Evolutionary conservation across 176 grass and related monocot species (phyloP).

Genomic region (Triticum urartu): DNA sequence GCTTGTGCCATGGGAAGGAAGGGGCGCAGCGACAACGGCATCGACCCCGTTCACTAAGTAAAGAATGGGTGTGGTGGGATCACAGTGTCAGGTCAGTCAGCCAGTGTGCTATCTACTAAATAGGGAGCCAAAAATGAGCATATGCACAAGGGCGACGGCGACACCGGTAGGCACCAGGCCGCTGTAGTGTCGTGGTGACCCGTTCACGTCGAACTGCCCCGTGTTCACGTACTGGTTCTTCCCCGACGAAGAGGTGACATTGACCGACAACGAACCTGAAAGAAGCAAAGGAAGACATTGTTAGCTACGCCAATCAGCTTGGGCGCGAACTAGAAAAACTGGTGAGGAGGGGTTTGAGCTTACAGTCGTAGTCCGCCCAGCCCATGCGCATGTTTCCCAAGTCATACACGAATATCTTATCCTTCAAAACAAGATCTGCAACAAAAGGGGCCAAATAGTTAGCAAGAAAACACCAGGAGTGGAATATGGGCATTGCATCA

Average conservation of each 20-base stretch:
- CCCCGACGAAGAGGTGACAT: slow-evolving; percentile 75
- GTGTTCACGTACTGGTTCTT: slow-evolving; percentile 79
- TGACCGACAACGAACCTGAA: slow-evolving; percentile 74
- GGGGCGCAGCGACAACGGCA: background rate
- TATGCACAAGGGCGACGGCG: slow-evolving; percentile 34
- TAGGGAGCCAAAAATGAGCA: slow-evolving; percentile 39
- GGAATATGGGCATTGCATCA: background rate
- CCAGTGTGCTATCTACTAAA: slow-evolving; percentile 46
- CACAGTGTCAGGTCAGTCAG: slow-evolving; percentile 45
- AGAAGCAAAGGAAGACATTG: background rate
- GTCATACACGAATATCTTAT: slow-evolving; percentile 98
- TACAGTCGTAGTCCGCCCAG: slow-evolving; percentile 92
- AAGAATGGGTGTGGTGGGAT: slow-evolving; percentile 54
- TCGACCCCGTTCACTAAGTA: slow-evolving; percentile 45
- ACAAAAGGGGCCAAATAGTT: slow-evolving; percentile 1
- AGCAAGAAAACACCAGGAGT: slow-evolving; percentile 19
- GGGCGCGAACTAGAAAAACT: background rate
- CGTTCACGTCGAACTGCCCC: slow-evolving; percentile 57
- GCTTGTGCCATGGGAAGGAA: slow-evolving; percentile 32
- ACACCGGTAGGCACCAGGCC: slow-evolving; percentile 29
- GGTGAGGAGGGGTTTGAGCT: slow-evolving; percentile 27
- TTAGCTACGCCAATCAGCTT: background rate
- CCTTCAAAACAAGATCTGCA: slow-evolving; percentile 90
- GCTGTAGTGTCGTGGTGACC: slow-evolving; percentile 21
- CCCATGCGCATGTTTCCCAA: slow-evolving; percentile 82